A percentile compares a stretch with the other conserved stretches of the same genome.
phyloP scores from a whole-genome alignment of 176 grass and related monocot genomes.

The Oryza coarctata region DNA sequence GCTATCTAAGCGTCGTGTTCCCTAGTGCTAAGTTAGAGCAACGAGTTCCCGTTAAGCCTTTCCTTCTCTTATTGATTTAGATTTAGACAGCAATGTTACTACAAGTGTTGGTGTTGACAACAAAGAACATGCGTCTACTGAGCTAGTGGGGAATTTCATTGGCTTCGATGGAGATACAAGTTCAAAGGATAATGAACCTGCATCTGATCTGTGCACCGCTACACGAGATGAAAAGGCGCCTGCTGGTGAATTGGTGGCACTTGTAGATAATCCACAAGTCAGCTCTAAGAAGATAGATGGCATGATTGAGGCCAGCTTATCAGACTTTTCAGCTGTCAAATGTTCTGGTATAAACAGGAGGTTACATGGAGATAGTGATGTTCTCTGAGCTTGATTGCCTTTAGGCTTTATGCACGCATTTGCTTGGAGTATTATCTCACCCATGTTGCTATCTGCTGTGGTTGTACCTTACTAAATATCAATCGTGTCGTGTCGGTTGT shows the following conservation, averaged over 20 bases:
- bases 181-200: not conserved
- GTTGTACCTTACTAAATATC: not conserved
- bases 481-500: too few species aligned
- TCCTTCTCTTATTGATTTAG: constrained; percentile 11
- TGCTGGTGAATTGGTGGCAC: not conserved
- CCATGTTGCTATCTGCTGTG: not conserved
- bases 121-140: constrained; percentile 18
- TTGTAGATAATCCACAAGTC: not conserved
- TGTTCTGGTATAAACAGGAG: constrained; percentile 36
- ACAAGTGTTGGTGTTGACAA: not conserved
- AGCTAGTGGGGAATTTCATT: constrained; percentile 33
- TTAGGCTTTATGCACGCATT: not conserved
- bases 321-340: constrained; percentile 25
- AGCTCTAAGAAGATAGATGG: constrained; percentile 37
- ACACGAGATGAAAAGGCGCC: not conserved
- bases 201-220: not conserved
- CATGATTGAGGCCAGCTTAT: constrained; percentile 45
- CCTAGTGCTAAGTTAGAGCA: constrained; percentile 31
- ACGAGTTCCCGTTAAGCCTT: constrained; percentile 4
- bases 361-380: constrained; percentile 26
- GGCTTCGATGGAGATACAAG: constrained; percentile 5
- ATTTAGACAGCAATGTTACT: not conserved
- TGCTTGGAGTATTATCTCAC: not conserved
- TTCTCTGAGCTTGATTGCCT: not conserved
- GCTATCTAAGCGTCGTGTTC: constrained; percentile 39